phyloP scores from a whole-genome alignment of 768 basidiomycete species.

The Boletellus sp. region DNA sequence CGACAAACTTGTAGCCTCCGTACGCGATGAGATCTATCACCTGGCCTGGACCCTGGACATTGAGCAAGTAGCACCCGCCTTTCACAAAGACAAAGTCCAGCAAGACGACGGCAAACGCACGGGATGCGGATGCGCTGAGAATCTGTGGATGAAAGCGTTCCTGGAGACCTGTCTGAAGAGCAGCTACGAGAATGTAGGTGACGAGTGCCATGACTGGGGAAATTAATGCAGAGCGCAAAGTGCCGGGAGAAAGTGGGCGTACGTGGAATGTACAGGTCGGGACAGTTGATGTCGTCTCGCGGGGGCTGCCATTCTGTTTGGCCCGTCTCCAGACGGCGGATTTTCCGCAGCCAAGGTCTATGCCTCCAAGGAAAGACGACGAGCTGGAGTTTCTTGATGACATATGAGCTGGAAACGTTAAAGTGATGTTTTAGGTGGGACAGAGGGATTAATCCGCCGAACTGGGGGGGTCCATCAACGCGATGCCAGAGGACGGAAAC shows the following conservation, averaged over 20 bases:
- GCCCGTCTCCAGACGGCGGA: constrained; percentile 59
- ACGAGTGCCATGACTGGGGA: constrained; percentile 87
- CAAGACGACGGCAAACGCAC: constrained; percentile 78
- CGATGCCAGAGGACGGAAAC: not conserved
- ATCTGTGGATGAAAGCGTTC: constrained; percentile 85
- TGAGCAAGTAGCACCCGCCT: constrained; percentile 89
- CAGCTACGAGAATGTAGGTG: constrained; percentile 89
- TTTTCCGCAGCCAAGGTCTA: constrained; percentile 75
- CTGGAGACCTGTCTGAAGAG: constrained; percentile 78
- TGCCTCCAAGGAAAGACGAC: constrained; percentile 97
- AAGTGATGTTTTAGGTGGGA: constrained; percentile 84
- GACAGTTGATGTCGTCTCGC: constrained; percentile 91
- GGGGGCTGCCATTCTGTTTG: constrained; percentile 80
- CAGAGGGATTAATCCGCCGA: constrained; percentile 75
- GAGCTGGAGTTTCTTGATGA: constrained; percentile 81
- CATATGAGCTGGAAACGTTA: constrained; percentile 95
- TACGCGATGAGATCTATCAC: constrained; percentile 86
- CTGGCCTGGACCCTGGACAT: constrained; percentile 69
- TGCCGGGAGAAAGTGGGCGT: constrained; percentile 14
- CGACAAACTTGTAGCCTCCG: constrained; percentile 97
- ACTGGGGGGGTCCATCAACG: constrained; percentile 40
- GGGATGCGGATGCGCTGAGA: constrained; percentile 81
- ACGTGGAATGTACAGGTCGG: constrained; percentile 97
- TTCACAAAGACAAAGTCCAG: constrained; percentile 89
- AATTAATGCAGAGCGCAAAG: constrained; percentile 9